Evolutionary conservation across 164 flowering plant species (phyloP), one percentile per base, ranked within the genome.

Genomic region (Santalum album): DNA sequence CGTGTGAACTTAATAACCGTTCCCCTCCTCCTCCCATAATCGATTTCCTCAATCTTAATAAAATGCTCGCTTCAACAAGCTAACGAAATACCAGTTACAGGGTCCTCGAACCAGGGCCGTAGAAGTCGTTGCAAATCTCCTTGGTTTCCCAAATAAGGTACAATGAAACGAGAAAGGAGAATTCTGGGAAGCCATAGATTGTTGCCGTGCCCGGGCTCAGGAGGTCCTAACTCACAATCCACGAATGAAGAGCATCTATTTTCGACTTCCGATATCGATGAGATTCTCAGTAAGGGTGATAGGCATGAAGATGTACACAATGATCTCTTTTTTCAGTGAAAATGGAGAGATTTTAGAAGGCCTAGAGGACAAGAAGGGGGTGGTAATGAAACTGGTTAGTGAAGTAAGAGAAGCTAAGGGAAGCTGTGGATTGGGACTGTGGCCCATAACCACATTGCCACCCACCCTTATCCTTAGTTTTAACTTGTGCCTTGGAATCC

Each of bases 341-440:
- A 55, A 82, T 1, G 97, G 99, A 36, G 75, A 87, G 38, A 69
- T 94, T 24, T 34, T 90, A 49, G 84, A 90, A 64, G 95, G 86
- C 25, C 80, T 94, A 38, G 95, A 94, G 66, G 99, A 94, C 55
- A 50, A 42, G 56, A 57, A 76, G 19, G 97, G 99, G 20, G 76
- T 44, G 17, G 96, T 86, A 9, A 87, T 90, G 88, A 83, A 84
- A 72, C 67, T 94, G 12, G 90, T 90, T n/a, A 94, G 99, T 75
- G 96, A 94, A 75, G 99, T 90, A 25, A 75, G 73, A 61, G 90
- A 94, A 64, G 75, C 54, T 0, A 68, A 87, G 27, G 92, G 51
- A 90, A 81, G 75, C 68, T 94, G 24, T 94, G 99, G 99, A 83
- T 94, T 68, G 99, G 99, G 45, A 94, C 97, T 36, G 96, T 94